A percentile compares a stretch with the other conserved stretches of the same genome.
These are phyloP conservation scores for Xylaria sp. DNA, from an alignment of 2,329 filamentous ascomycete genomes.

Conservation along the genomic window DNA sequence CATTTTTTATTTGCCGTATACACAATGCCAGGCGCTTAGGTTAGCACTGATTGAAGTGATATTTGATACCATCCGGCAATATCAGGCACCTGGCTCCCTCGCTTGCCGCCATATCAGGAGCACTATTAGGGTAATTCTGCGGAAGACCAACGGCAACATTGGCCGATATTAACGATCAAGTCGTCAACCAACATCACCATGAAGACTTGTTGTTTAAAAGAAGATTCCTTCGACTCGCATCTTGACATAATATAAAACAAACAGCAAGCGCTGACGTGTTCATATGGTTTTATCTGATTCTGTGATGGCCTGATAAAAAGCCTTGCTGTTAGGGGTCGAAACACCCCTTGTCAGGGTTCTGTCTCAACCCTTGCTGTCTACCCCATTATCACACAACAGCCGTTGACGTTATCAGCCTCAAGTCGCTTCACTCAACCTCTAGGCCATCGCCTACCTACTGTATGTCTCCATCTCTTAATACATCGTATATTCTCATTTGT, in stretches of 20 bases:
- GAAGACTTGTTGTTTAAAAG: background rate
- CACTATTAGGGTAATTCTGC: background rate
- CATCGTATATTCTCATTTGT: slow-evolving; percentile 3
- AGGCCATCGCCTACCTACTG: background rate
- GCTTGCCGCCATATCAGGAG: background rate
- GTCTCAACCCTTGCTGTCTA: slow-evolving; percentile 31
- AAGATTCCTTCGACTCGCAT: slow-evolving; percentile 1
- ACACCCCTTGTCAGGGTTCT: slow-evolving; percentile 34
- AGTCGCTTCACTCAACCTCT: slow-evolving; percentile 12
- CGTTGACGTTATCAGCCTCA: slow-evolving; percentile 18
- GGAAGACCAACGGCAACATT: background rate
- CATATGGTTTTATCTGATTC: slow-evolving; percentile 20
- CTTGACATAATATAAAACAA: background rate
- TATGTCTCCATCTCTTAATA: background rate
- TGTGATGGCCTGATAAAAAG: slow-evolving; percentile 18
- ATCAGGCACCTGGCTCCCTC: slow-evolving; percentile 1
- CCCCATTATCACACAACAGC: background rate
- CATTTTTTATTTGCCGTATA: background rate
- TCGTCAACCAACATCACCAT: background rate
- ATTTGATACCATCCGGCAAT: background rate
- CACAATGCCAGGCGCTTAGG: slow-evolving; percentile 18
- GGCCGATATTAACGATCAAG: background rate
- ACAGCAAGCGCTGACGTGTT: slow-evolving; percentile 17
- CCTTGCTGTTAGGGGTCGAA: slow-evolving; percentile 23
- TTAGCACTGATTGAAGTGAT: background rate